These are phyloP conservation scores for Aspergillus carlsbadensis DNA, from an alignment of 495 filamentous ascomycete genomes.

Conservation along the genomic window DNA sequence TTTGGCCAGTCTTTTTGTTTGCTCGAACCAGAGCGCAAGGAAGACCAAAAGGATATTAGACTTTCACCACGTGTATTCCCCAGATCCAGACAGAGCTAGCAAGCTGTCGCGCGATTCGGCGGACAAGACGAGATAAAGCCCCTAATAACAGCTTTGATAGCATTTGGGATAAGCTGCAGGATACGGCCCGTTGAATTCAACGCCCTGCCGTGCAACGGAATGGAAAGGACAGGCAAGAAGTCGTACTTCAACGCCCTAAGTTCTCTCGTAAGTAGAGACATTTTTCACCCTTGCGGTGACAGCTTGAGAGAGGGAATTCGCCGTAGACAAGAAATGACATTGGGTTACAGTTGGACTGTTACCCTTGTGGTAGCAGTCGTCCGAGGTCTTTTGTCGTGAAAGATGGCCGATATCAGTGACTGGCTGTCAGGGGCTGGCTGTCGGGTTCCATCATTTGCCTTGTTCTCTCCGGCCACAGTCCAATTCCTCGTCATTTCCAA, in stretches of 20 bases:
- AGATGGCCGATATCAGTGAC: neutral
- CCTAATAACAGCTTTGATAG: neutral
- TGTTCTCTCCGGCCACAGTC: neutral
- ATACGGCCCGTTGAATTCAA: slow-evolving; percentile 40
- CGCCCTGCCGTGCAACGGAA: slow-evolving; percentile 41
- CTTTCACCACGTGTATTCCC: slow-evolving; percentile 25
- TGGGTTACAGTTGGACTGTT: slow-evolving; percentile 12
- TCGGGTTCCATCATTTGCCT: slow-evolving; percentile 1
- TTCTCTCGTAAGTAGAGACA: neutral
- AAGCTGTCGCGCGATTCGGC: neutral
- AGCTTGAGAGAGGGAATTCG: neutral
- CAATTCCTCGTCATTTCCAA: neutral
- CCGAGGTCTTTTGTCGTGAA: neutral
- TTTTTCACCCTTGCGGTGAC: neutral
- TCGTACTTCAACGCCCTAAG: neutral
- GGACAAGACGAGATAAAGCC: neutral
- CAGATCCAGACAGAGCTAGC: slow-evolving; percentile 3
- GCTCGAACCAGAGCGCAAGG: neutral
- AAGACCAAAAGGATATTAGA: neutral
- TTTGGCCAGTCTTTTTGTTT: slow-evolving; percentile 9
- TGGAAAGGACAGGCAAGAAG: slow-evolving; percentile 11
- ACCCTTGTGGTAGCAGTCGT: slow-evolving; percentile 4
- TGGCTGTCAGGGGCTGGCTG: too few relatives aligned
- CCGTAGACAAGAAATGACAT: slow-evolving; percentile 1
- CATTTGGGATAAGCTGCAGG: slow-evolving; percentile 32